Percentiles rank a stretch among this genome's conserved stretches.
phyloP scores from a whole-genome alignment of 495 filamentous ascomycete genomes.

The Penicillium paxilli region DNA sequence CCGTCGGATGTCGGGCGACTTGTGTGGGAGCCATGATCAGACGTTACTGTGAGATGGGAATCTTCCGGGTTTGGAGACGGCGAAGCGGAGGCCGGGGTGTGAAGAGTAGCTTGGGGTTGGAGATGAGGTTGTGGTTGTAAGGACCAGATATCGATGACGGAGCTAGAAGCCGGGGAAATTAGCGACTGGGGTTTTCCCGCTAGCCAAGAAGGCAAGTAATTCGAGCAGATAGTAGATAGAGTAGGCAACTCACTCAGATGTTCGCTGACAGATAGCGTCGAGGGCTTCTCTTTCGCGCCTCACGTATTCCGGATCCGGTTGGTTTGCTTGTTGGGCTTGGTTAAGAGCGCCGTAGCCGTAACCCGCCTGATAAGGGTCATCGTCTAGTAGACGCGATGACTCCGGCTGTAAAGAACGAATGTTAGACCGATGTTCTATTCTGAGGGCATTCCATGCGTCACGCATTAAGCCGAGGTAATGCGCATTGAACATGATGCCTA shows the following conservation, averaged over 20 bases:
- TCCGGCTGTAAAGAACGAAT: conserved; percentile 34
- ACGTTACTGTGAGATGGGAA: conserved; percentile 20
- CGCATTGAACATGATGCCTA: conserved; percentile 14
- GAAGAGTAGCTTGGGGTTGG: conserved; percentile 47
- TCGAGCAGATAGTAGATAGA: neutral
- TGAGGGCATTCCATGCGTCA: conserved; percentile 7
- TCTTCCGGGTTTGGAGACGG: conserved; percentile 27
- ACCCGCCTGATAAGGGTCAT: conserved; percentile 50
- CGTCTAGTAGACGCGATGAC: conserved; percentile 52
- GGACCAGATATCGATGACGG: conserved; percentile 53
- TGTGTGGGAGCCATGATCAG: conserved; percentile 15
- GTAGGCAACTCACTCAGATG: conserved; percentile 49
- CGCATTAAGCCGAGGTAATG: conserved; percentile 19
- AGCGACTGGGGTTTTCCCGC: neutral
- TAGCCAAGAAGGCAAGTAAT: neutral
- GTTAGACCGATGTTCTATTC: conserved; percentile 20
- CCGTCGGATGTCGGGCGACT: conserved; percentile 23
- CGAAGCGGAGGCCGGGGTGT: conserved; percentile 28
- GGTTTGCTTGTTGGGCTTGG: conserved; percentile 37
- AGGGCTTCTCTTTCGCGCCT: conserved; percentile 53
- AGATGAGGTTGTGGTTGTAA: conserved; percentile 50
- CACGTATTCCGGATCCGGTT: conserved; percentile 50
- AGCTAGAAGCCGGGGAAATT: conserved; percentile 23
- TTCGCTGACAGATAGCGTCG: conserved; percentile 53
- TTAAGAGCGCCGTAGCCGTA: conserved; percentile 50